Percentiles rank a stretch among this genome's conserved stretches.
Evolutionary conservation across 2,329 filamentous ascomycete species (phyloP).

Genomic region (Colletotrichum tropicicola): DNA sequence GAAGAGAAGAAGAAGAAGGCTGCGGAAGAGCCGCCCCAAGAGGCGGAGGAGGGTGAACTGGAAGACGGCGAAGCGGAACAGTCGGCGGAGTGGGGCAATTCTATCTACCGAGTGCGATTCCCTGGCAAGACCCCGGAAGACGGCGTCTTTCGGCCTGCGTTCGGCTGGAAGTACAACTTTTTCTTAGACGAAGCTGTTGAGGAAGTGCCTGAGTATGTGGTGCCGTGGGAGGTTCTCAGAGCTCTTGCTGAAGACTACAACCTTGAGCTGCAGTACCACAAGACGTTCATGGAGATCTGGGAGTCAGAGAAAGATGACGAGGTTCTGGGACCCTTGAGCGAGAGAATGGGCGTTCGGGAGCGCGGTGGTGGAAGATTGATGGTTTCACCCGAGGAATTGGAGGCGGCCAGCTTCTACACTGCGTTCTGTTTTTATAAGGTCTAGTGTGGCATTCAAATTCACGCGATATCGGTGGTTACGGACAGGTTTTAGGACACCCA

Average conservation of each 20-base stretch:
- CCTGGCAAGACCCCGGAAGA: constrained; percentile 83
- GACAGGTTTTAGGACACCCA: not conserved
- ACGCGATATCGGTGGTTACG: no score
- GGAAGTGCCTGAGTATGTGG: constrained; percentile 95
- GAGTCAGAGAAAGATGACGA: constrained; percentile 87
- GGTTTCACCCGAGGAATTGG: constrained; percentile 88
- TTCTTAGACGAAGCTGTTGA: constrained; percentile 96
- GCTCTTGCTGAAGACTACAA: constrained; percentile 97
- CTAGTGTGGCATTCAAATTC: constrained; percentile 52
- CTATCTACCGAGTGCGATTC: constrained; percentile 91
- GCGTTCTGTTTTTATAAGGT: constrained; percentile 99
- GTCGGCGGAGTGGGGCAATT: constrained; percentile 89
- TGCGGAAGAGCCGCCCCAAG: constrained; percentile 37
- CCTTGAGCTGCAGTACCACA: constrained; percentile 92
- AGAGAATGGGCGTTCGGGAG: constrained; percentile 93
- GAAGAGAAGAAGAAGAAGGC: constrained; percentile 49
- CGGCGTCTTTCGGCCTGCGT: constrained; percentile 92
- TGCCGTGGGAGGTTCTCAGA: constrained; percentile 97
- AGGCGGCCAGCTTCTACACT: constrained; percentile 90
- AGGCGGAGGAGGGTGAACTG: constrained; percentile 53
- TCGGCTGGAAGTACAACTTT: constrained; percentile 98
- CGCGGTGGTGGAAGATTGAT: constrained; percentile 72
- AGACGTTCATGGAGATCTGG: constrained; percentile 91
- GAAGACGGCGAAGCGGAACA: constrained; percentile 71
- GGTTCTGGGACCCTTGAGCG: constrained; percentile 83